Base-by-base conservation (phyloP, 2,329 filamentous ascomycete genomes). In the Amauroascus niger region DNA sequence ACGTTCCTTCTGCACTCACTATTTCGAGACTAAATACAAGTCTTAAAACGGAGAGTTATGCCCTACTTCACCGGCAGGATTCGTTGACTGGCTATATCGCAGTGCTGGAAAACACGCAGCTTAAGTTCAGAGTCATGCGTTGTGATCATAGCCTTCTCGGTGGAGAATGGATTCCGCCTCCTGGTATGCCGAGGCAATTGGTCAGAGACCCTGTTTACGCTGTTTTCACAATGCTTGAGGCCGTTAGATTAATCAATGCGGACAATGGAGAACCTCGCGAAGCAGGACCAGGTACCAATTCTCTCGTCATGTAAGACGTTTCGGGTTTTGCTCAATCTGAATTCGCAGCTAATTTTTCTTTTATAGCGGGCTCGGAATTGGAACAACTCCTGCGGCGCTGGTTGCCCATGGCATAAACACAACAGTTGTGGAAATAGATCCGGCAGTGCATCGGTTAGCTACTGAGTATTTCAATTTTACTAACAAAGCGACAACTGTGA, bases 191-290 rank as follows among this genome's bases (percentile, higher is more conserved):
- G 71, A 49, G 72, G 65, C 79, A 76, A 1, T 68, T 78, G 43
- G 73, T 88, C 16, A 80, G 81, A 9, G 93, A 98, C 69, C 88
- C 91, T 0, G 88, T 98, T 53, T 98, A 97, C 66, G 85, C 88
- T 8, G 86, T 97, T n/a, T 98, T 98, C 67, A 84, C 88, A 24
- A 94, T 95, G 78, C 80, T 98, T 1, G 93, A 98, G 68, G 88
- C 91, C 2, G 85, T 97, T 6, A 81, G 93, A 20, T 77, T 98
- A 30, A 77, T 95, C 22, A 76, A 93, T 61, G 70, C 76, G 3
- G 73, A 77, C 28, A 56, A 64, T 46, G 64, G 65, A 8, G 57
- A 62, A 37, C 58, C 59, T 24, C 59, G 52, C 35, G 65, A 63
- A 20, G 71, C 71, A 1, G 86, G 90, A 61, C 71, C 70, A n/a